A percentile compares a stretch with the other conserved stretches of the same genome.
Evolutionary conservation across 306 rosid species (phyloP).

Genomic region (Acacia crassicarpa): DNA sequence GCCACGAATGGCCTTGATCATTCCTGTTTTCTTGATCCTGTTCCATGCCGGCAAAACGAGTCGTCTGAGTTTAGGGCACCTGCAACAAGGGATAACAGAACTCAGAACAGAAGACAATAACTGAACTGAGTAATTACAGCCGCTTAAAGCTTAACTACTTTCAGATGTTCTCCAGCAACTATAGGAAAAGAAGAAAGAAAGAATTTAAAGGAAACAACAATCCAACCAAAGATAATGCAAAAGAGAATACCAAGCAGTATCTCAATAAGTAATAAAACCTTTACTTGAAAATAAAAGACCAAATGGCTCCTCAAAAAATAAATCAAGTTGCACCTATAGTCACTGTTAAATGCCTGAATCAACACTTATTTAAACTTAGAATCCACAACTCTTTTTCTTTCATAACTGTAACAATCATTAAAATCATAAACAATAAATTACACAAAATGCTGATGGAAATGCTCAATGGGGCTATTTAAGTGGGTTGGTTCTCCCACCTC

Average conservation of each 20-base stretch:
- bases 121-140: constrained; percentile 2
- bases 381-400: background rate
- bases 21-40: constrained; percentile 75
- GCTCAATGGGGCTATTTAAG: too few species aligned
- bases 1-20: constrained; percentile 64
- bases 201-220: background rate
- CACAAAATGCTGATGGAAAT: background rate
- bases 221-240: background rate
- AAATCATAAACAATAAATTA: background rate
- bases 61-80: constrained; percentile 58
- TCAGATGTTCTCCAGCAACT: constrained; percentile 17
- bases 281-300: background rate
- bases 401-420: background rate
- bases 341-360: background rate
- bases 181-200: background rate
- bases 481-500: too few species aligned
- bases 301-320: background rate
- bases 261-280: background rate
- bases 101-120: background rate
- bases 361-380: background rate
- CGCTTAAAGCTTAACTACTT: background rate
- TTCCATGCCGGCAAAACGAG: constrained; percentile 90
- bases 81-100: constrained; percentile 32
- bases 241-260: background rate
- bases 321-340: background rate